These are phyloP conservation scores for Leptodermis oblonga DNA, from an alignment of 257 asterid genomes.

Conservation along the genomic window DNA sequence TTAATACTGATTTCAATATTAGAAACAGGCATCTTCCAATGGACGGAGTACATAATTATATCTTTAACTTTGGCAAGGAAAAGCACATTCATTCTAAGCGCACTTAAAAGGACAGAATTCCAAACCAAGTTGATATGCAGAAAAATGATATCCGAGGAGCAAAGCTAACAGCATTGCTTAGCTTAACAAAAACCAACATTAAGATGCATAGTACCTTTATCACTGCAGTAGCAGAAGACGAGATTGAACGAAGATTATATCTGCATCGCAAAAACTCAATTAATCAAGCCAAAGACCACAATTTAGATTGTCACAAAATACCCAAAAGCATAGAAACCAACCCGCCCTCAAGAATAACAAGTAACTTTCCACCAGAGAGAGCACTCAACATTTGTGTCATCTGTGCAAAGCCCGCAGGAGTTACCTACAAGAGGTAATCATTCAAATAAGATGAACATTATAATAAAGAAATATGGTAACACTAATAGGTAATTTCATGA, in stretches of 20 bases:
- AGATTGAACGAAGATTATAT: conserved; percentile 93
- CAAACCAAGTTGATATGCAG: conserved; percentile 1
- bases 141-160: background rate
- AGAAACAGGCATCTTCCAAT: no score
- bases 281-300: conserved; percentile 6
- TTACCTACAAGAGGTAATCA: conserved; percentile 45
- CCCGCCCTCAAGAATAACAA: conserved; percentile 99
- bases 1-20: no score
- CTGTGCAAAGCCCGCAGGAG: conserved; percentile 89
- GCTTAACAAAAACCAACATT: conserved; percentile 3
- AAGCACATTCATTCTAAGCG: conserved; percentile 3
- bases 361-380: conserved; percentile 79
- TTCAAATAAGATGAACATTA: conserved; percentile 1
- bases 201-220: conserved; percentile 54
- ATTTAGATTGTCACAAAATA: conserved; percentile 14
- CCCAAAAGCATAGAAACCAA: conserved; percentile 34
- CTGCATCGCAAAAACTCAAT: conserved; percentile 38
- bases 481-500: background rate
- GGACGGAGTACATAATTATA: background rate
- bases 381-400: conserved; percentile 79
- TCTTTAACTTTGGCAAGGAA: background rate
- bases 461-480: background rate
- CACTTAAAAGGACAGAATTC: conserved; percentile 15
- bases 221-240: conserved; percentile 89
- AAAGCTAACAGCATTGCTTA: background rate